Conservation (phyloP, 2,329 filamentous ascomycete genomes). For the Emericellopsis atlantica region DNA sequence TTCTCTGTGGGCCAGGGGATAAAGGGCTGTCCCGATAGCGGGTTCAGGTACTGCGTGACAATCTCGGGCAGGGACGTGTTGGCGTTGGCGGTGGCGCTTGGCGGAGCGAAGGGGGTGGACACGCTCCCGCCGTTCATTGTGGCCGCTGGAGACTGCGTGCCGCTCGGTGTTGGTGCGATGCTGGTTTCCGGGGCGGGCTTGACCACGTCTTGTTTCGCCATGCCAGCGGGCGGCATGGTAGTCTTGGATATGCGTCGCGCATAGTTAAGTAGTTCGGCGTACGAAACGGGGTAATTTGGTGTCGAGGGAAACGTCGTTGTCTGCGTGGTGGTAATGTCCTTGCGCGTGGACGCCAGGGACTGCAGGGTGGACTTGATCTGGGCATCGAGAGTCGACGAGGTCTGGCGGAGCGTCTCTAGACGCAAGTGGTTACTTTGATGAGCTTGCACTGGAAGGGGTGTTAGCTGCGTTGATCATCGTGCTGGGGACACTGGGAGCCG, state of each 20-base stretch:
- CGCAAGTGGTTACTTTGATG: slow-evolving; percentile 66
- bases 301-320: slow-evolving; percentile 40
- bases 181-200: background rate
- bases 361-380: slow-evolving; percentile 61
- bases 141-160: slow-evolving; percentile 17
- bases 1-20: slow-evolving; percentile 66
- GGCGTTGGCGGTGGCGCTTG: slow-evolving; percentile 10
- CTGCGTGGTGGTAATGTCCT: slow-evolving; percentile 54
- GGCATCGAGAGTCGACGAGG: slow-evolving; percentile 51
- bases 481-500: background rate
- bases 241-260: slow-evolving; percentile 71
- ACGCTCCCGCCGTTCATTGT: slow-evolving; percentile 9
- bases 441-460: slow-evolving; percentile 40
- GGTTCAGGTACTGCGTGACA: slow-evolving; percentile 39
- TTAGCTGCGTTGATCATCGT: background rate
- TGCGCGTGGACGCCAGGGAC: slow-evolving; percentile 59
- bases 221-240: slow-evolving; percentile 55
- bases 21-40: slow-evolving; percentile 46
- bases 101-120: slow-evolving; percentile 6
- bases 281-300: slow-evolving; percentile 45
- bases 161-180: slow-evolving; percentile 7
- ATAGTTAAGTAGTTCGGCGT: slow-evolving; percentile 63
- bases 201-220: slow-evolving; percentile 20
- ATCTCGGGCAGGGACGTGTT: slow-evolving; percentile 33
- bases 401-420: slow-evolving; percentile 55